These are phyloP conservation scores for Cinnamomum chago DNA, from an alignment of 164 flowering plant genomes.

Conservation along the genomic window DNA sequence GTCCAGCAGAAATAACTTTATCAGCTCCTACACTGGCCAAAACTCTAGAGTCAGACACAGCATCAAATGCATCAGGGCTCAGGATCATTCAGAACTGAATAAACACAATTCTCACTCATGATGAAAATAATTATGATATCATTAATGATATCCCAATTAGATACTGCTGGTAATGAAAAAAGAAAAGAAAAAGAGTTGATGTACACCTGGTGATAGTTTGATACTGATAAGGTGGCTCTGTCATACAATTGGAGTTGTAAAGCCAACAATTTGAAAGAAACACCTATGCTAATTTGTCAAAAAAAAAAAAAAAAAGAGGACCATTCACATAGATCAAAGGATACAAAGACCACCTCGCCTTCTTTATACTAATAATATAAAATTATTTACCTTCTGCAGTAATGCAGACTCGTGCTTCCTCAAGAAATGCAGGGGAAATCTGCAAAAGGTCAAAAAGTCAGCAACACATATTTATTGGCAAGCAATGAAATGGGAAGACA, in stretches of 20 bases:
- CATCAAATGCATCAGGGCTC: too few relatives aligned
- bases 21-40: too few relatives aligned
- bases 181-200: too few relatives aligned
- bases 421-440: conserved; percentile 42
- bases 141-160: too few relatives aligned
- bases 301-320: neutral
- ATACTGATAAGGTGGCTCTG: neutral
- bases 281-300: too few relatives aligned
- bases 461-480: neutral
- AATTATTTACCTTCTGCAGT: conserved; percentile 26
- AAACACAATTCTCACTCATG: too few relatives aligned
- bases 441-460: conserved; percentile 14
- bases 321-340: neutral
- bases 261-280: neutral
- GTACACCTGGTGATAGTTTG: neutral
- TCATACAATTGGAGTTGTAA: neutral
- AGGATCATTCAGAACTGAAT: too few relatives aligned
- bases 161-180: too few relatives aligned
- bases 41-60: too few relatives aligned
- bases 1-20: too few relatives aligned
- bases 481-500: neutral
- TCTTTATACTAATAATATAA: neutral
- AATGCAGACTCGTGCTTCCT: conserved; percentile 33
- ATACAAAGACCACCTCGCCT: neutral
- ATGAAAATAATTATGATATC: too few relatives aligned